phyloP scores from a whole-genome alignment of 2,329 filamentous ascomycete species.

The Graphiopsis chlorocephala region DNA sequence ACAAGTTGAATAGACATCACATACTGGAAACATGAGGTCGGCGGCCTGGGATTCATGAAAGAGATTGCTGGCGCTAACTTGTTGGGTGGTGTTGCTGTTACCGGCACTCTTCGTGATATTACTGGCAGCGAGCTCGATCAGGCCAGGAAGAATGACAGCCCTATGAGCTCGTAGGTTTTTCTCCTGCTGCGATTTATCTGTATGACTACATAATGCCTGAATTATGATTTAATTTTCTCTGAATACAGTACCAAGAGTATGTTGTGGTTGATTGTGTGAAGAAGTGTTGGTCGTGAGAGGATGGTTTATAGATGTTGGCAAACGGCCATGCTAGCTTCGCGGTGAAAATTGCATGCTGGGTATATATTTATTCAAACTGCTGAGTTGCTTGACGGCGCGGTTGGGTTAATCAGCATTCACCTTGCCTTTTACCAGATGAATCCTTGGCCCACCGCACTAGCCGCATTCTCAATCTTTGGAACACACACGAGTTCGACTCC shows the following conservation, averaged over 20 bases:
- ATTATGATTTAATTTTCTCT: not conserved
- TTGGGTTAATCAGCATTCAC: conserved; percentile 34
- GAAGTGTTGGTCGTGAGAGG: not conserved
- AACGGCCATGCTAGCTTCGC: too few species aligned
- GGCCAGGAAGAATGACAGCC: conserved; percentile 29
- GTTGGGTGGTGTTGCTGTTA: conserved; percentile 34
- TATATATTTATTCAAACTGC: conserved; percentile 16
- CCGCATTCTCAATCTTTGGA: conserved; percentile 30
- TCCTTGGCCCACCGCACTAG: conserved; percentile 31
- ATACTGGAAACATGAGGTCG: conserved; percentile 33
- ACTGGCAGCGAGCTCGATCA: conserved; percentile 32
- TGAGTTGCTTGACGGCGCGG: conserved; percentile 22
- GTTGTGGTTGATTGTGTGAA: not conserved
- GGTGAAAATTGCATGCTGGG: too few species aligned
- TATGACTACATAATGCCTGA: conserved; percentile 4
- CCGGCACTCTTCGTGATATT: conserved; percentile 34
- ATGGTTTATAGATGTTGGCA: too few species aligned
- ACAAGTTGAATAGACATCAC: conserved; percentile 30
- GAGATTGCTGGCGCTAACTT: conserved; percentile 33
- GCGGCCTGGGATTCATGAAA: conserved; percentile 30
- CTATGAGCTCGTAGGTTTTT: conserved; percentile 24
- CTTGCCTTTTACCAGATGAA: conserved; percentile 37
- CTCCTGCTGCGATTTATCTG: not conserved
- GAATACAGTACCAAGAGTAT: not conserved
- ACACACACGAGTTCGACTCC: conserved; percentile 11